phyloP scores from a whole-genome alignment of 169 alveolate species.

The Plasmodium inui region DNA sequence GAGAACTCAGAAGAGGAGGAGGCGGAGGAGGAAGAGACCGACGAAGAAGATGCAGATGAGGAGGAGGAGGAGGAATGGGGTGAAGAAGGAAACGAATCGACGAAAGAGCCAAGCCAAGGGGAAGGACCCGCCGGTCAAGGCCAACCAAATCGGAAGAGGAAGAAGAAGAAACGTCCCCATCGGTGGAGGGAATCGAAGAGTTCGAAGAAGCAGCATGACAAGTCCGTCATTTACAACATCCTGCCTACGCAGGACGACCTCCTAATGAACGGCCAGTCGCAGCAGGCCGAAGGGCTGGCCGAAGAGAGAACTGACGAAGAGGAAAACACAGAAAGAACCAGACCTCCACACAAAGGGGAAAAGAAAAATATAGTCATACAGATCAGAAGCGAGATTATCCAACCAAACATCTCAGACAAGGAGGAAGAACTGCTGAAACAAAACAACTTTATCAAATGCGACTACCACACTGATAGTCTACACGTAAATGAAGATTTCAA shows the following conservation, averaged over 20 bases:
- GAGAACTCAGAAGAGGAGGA: conserved; percentile 1
- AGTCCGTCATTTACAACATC: neutral
- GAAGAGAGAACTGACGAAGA: neutral
- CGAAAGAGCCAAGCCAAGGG: neutral
- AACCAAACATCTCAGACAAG: neutral
- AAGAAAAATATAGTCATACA: neutral
- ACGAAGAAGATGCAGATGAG: neutral
- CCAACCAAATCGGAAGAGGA: neutral
- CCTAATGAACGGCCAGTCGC: neutral
- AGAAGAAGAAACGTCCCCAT: neutral
- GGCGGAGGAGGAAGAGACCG: neutral
- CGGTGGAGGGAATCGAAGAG: neutral
- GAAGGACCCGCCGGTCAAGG: neutral
- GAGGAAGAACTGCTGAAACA: conserved; percentile 14
- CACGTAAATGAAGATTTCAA: conserved; percentile 28
- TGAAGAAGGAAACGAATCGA: neutral
- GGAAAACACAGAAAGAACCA: neutral
- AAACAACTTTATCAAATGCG: neutral
- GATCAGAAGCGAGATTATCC: neutral
- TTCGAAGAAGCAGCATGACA: neutral
- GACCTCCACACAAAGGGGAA: neutral
- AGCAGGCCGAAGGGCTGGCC: neutral
- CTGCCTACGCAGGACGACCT: neutral
- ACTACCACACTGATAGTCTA: conserved; percentile 15
- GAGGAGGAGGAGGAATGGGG: neutral